Evolutionary conservation across 163 green algal species (phyloP), one percentile per base, ranked within the genome.

Genomic region (Trebouxia gelatinosa): DNA sequence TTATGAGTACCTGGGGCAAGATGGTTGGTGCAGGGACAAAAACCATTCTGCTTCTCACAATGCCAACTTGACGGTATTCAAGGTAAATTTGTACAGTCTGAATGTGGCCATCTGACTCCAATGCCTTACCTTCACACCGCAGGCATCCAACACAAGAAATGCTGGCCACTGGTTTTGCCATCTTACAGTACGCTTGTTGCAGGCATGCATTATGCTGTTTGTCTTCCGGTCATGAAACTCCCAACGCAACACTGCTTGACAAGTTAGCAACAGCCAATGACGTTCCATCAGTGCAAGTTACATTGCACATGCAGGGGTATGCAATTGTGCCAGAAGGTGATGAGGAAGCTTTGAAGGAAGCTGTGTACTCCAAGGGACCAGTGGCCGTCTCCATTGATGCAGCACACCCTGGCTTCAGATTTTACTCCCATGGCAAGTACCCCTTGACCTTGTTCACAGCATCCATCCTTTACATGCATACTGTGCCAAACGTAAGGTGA

Each of bases 331-430:
- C 78, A n/a, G 23, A 54, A 1, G 72, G 76, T 16, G 85, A 94
- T 83, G 85, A 91, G 57, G 51, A 71, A 28, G 87, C 88, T 4
- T 74, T 94, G 28, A 93, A 88, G 86, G 88, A 93, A 78, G 91
- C 90, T 17, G 48, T 95, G 0, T 84, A 84, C 78, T 82, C 71
- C 17, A 82, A 89, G 3, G 92, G 91, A 6, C 89, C 90, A 0
- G 26, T 95, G 3, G 84, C 85, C 26, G 82, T 95, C 37, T 83
- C 81, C 13, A 80, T 95, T 2, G 89, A 95, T 80, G 92, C 91
- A 38, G 46, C 40, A 3, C 79, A 84, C 13, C 70, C 72, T 21
- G 78, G 64, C 29, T 88, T 90, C 70, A 35, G 70, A 26, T 90
- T 89, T 70, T 90, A 89, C 74, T 76, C 65, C 7, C 16, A 35